These are phyloP conservation scores for Pogostemon cablin DNA, from an alignment of 257 asterid genomes.

Conservation along the genomic window DNA sequence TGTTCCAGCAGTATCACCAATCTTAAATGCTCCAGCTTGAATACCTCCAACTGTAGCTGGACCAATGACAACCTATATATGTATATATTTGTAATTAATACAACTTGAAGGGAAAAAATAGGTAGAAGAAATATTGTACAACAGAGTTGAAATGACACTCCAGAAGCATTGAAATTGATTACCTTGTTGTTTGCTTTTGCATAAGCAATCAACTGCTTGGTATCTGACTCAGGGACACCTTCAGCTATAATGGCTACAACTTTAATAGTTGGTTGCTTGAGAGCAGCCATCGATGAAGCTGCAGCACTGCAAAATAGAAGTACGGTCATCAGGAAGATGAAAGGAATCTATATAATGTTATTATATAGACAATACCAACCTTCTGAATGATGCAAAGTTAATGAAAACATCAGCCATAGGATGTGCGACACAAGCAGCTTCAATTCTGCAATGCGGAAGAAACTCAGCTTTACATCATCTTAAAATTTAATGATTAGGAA, in stretches of 20 bases:
- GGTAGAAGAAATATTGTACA: conserved; percentile 8
- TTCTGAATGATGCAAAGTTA: conserved; percentile 96
- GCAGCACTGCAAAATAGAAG: conserved; percentile 79
- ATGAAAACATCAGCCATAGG: conserved; percentile 99
- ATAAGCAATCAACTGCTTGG: conserved; percentile 95
- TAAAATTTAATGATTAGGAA: conserved; percentile 15
- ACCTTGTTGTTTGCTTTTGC: conserved; percentile 99
- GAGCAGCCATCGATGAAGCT: conserved; percentile 95
- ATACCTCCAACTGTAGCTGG: conserved; percentile 99
- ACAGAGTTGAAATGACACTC: conserved; percentile 24
- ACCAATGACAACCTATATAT: conserved; percentile 81
- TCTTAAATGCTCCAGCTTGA: conserved; percentile 99
- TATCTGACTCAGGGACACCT: conserved; percentile 96
- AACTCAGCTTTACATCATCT: conserved; percentile 16
- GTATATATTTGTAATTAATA: conserved; percentile 17
- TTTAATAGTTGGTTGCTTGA: conserved; percentile 94
- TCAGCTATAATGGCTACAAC: conserved; percentile 98
- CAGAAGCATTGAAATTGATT: conserved; percentile 32
- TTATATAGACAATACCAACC: conserved; percentile 52
- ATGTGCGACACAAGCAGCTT: conserved; percentile 94
- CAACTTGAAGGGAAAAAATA: conserved; percentile 14
- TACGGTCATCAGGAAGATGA: conserved; percentile 31
- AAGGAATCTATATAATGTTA: conserved; percentile 14
- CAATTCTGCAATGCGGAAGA: conserved; percentile 58
- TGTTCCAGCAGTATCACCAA: conserved; percentile 99